Base-by-base conservation (phyloP, 139 green algal species). In the Mesotaenium endlicherianum region DNA sequence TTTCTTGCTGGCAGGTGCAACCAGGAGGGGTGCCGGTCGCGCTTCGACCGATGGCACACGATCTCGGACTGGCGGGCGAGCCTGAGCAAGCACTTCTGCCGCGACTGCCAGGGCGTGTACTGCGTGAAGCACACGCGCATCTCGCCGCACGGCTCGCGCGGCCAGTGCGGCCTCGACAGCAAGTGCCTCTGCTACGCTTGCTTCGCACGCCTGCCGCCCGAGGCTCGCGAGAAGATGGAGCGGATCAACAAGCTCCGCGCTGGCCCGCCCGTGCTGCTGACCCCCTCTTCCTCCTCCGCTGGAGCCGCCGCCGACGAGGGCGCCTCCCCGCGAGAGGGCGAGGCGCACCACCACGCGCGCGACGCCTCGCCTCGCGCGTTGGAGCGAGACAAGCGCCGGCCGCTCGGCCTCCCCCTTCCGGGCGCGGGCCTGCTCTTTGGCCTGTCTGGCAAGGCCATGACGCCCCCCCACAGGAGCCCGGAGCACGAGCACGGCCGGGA, bases 111-210 rank as follows among this genome's bases (percentile, higher is more conserved):
- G 83, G 64, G 77, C 43, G 86, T 91, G 0, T 93, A 91, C 80
- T 95, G 92, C 70, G 64, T 83, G 0, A 83, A 87, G 4, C 92
- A 95, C 78, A 95, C 92, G 2, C 84, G 70, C 8, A 89, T 90
- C 84, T 91, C 87, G 2, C 82, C 92, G 0, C 92, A 95, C 71
- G 89, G 91, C 3, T 26, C 86, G 26, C 79, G 74, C 11, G 90
- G 88, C 41, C 84, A 72, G 43, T 95, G 92, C 53, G 90, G 89
- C 42, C 77, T 91, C 30, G 87, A 94, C 39, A 89, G 75, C 53
- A 82, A 89, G 39, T 95, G 92, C 83, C 67, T 93, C 8, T 95
- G 92, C 82, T 49, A 82, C 17, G 11, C 16, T n/a, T 95, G 92
- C 85, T 95, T 93, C 75, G 77, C 57, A 20, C 57, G 77, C 2